A percentile compares a stretch with the other conserved stretches of the same genome.
These are phyloP conservation scores for Akanthomyces uredinophilus DNA, from an alignment of 2,329 filamentous ascomycete species.

Conservation along the genomic window DNA sequence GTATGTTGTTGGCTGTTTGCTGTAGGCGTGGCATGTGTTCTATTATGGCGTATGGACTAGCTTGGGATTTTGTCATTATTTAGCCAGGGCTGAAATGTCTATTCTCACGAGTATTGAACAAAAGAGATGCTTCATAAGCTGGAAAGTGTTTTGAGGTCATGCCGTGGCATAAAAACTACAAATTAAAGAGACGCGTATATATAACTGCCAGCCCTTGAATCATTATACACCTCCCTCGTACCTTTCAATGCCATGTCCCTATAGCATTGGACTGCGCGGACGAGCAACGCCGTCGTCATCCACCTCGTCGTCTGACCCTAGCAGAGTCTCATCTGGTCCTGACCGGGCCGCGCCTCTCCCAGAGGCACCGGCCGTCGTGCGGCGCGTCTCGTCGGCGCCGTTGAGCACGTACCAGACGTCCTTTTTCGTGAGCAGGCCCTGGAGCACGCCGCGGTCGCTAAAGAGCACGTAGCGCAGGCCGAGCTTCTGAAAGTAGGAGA, in stretches of 20 bases:
- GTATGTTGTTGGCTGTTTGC: not conserved
- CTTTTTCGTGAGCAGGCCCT: slow-evolving; percentile 92
- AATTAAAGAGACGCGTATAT: not conserved
- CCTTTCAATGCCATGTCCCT: not conserved
- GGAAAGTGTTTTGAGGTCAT: not conserved
- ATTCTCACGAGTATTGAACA: not conserved
- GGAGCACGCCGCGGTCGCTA: slow-evolving; percentile 71
- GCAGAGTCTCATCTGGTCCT: slow-evolving; percentile 36
- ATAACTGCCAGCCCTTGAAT: not conserved
- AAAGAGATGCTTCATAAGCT: no score
- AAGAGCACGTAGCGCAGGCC: slow-evolving; percentile 89
- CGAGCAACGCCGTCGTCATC: slow-evolving; percentile 18
- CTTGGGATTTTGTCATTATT: not conserved
- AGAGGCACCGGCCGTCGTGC: slow-evolving; percentile 31
- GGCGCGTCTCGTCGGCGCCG: slow-evolving; percentile 60
- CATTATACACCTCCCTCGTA: not conserved
- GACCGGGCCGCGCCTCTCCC: slow-evolving; percentile 31
- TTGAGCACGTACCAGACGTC: slow-evolving; percentile 93
- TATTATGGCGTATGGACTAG: not conserved
- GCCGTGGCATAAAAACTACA: not conserved
- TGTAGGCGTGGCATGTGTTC: not conserved
- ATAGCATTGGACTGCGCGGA: slow-evolving; percentile 11
- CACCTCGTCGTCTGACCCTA: slow-evolving; percentile 33
- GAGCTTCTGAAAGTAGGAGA: slow-evolving; percentile 90
- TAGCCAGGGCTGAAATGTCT: not conserved